Base-by-base conservation (phyloP, 176 grass and related monocot species). In the Carex parvula region DNA sequence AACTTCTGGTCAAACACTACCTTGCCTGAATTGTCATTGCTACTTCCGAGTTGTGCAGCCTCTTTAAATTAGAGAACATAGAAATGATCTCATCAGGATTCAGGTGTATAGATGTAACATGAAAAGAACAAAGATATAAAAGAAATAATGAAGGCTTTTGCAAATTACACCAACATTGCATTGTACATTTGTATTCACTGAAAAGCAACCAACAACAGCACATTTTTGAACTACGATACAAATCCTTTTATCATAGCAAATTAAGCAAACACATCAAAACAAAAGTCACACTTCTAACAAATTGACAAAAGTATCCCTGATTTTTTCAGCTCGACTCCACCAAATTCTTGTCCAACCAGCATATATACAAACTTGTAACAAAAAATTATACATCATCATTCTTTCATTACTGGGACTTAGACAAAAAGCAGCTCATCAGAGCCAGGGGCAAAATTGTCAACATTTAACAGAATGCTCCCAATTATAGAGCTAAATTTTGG, bases 1-100 rank as follows among this genome's bases (percentile, higher is more conserved):
- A 90, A 90, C 64, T 73, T 55, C 41, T 72, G 58, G 81, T 90
- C 88, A 46, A 90, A 83, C 32, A 86, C 61, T 70, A 74, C 52
- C 62, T 86, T 83, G 39, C 54, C 70, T 11, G 69, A 83, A 35
- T 26, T 85, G 21, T 66, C 46, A 58, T 3, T 67, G 56, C 88
- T 78, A 80, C 46, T 84, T 54, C 33, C 21, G 48, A 89, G 52
- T 16, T 89, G 84, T 9, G 70, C 70, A 61, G 88, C 69, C 48
- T 64, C 88, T 89, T 56, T 64, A 86, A 86, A 83, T 42, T 60
- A 63, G n/a, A 54, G 63, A 81, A 59, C 75, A 59, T 70, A 86
- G 8, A 41, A 52, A 26, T 50, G 10, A 58, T 20, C 6, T 14
- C 10, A 75, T 22, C 11, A 53, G 44, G 2, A 74, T 46, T 46